Evolutionary conservation across 257 asterid species (phyloP).

Genomic region (Gentiana straminea): DNA sequence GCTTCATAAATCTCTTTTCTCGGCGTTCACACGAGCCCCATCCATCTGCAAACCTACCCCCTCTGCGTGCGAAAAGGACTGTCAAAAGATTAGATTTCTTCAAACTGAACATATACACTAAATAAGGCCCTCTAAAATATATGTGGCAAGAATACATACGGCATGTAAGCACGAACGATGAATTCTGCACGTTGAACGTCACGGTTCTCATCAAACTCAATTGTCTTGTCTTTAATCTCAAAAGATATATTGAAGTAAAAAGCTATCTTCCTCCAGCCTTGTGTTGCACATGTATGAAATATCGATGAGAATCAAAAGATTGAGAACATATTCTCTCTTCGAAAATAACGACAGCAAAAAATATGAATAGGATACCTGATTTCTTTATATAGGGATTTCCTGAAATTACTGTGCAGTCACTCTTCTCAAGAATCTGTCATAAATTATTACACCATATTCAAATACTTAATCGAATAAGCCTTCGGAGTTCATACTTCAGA

Average conservation of each 20-base stretch:
- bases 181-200: conserved; percentile 93
- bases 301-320: conserved; percentile 1
- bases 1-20: conserved; percentile 80
- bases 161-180: conserved; percentile 84
- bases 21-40: conserved; percentile 97
- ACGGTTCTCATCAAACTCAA: conserved; percentile 78
- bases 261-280: conserved; percentile 98
- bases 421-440: conserved; percentile 80
- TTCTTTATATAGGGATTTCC: conserved; percentile 71
- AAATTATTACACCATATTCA: conserved; percentile 6
- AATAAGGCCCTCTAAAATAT: neutral
- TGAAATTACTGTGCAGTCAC: conserved; percentile 69
- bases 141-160: conserved; percentile 38
- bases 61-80: conserved; percentile 21
- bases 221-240: conserved; percentile 91
- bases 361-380: conserved; percentile 39
- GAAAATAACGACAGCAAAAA: conserved; percentile 5
- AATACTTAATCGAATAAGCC: neutral
- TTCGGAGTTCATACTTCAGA: neutral
- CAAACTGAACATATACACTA: conserved; percentile 2
- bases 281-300: conserved; percentile 8
- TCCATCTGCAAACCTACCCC: conserved; percentile 95
- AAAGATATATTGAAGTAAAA: conserved; percentile 90
- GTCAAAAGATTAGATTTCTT: conserved; percentile 7
- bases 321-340: neutral